Evolutionary conservation across 495 filamentous ascomycete genomes (phyloP), one percentile per base, ranked within the genome.

Genomic region (Penicillium cataractarum): DNA sequence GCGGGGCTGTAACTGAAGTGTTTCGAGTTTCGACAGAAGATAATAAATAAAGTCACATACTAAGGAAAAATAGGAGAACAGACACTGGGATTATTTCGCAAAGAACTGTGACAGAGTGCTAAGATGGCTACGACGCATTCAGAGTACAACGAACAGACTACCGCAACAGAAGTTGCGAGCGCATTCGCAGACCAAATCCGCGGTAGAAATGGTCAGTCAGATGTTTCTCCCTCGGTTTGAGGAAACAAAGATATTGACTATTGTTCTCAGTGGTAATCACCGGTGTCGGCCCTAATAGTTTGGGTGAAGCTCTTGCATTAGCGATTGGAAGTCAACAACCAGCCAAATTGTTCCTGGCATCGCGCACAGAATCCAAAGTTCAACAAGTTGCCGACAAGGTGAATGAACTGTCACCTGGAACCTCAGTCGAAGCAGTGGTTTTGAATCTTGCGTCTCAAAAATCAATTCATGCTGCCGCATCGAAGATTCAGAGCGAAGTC

Each of bases 281-380:
- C 0, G 83, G 85, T 4, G 76, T 87, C 33, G 78, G 80, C 37
- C 82, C 82, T 22, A 77, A 80, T 22, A 78, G 81, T 21, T 78
- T 87, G 24, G 86, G 84, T 4, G 78, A 80, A 37, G 71, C 80
- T 0, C 84, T 82, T 13, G 83, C 81, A 2, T 39, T 81, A 2
- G 79, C 84, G 13, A 77, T 87, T 87, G 85, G 84, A 12, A 82
- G 82, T 0, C 83, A 87, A 60, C 54, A 62, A 1, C 85, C 85
- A 0, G 65, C 64, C 1, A 75, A 79, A 6, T 71, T 88, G 2
- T 81, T 88, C 57, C 74, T 87, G 10, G 83, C 81, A 4, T 87
- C 85, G 1, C 78, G 84, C 0, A 86, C 83, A 7, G 73, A 66
- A 35, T 53, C 74, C 37, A 84, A 82, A 56, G 70, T 87, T n/a